Base-by-base conservation (phyloP, 495 filamentous ascomycete genomes). In the Neurospora intermedia region DNA sequence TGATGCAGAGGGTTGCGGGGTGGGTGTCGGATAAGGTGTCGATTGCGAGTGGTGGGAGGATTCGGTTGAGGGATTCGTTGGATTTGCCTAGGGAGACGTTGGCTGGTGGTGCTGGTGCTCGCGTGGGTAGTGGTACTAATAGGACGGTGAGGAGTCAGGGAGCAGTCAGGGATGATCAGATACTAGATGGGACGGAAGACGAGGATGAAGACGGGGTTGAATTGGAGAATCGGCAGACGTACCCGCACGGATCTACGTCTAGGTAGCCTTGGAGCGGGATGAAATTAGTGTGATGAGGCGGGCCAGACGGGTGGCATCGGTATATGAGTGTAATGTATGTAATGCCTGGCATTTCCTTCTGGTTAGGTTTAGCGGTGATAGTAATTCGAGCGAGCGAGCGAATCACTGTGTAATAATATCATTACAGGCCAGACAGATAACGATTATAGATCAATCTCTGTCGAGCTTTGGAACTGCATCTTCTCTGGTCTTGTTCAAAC, bases 181-280 rank as follows among this genome's bases (percentile, higher is more conserved):
- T 91, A 69, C 78, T 92, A 80, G 90, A 93, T 76, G 90, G 88
- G 16, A 91, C 88, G 41, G 90, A 93, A 76, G 87, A 90, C 46
- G 76, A 81, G 42, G 78, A 76, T 23, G 84, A 86, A 70, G 88
- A 89, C 69, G 86, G 86, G 6, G 85, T 93, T 15, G 91, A 93
- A 77, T 78, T 93, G 75, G 89, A 90, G 74, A 83, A 71, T 76
- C 77, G 82, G 70, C 35, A 72, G 70, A 23, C 16, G 20, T 20
- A 40, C 70, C 54, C 31, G 31, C 54, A 15, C 13, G 23, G 54
- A 62, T 62, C 54, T 35, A 62, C 54, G 13, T 27, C 7, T 35
- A 35, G 54, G 54, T 62, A 62, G 23, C 13, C 0, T 2, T 62
- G 31, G 54, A 62, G 13, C 13, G 23, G 54, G 71, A 27, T 74